phyloP scores from a whole-genome alignment of 306 rosid species.

The Echinosophora koreensis region DNA sequence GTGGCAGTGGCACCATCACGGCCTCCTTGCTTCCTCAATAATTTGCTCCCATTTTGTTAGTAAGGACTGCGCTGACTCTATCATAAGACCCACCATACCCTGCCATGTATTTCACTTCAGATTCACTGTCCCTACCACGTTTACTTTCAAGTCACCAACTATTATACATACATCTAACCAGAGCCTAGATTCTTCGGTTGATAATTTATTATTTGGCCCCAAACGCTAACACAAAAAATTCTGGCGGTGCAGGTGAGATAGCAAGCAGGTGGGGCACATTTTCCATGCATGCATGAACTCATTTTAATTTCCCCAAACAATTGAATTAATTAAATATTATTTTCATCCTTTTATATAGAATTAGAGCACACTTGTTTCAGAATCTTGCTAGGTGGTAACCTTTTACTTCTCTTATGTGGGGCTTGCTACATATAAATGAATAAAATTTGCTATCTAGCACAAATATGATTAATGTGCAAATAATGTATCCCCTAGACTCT shows the following conservation, averaged over 20 bases:
- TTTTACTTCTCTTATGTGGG: constrained; percentile 13
- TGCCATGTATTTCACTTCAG: constrained; percentile 46
- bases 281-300: background rate
- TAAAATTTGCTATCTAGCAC: constrained; percentile 26
- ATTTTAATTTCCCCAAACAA: constrained; percentile 13
- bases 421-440: constrained; percentile 1
- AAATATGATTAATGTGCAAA: constrained; percentile 2
- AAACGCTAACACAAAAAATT: constrained; percentile 16
- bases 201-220: constrained; percentile 11
- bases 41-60: constrained; percentile 68
- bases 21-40: constrained; percentile 58
- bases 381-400: constrained; percentile 9
- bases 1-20: background rate
- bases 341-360: background rate
- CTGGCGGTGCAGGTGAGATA: constrained; percentile 6
- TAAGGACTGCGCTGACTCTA: constrained; percentile 67
- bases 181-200: constrained; percentile 7
- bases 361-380: background rate
- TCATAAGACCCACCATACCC: constrained; percentile 87
- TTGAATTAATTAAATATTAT: constrained; percentile 6
- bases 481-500: background rate
- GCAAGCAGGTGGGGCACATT: background rate
- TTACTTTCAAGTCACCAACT: constrained; percentile 4
- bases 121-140: constrained; percentile 30
- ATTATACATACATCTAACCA: background rate